A percentile compares a stretch with the other conserved stretches of the same genome.
Evolutionary conservation across 2,329 filamentous ascomycete genomes (phyloP).

Genomic region (Hypoxylon sp.): DNA sequence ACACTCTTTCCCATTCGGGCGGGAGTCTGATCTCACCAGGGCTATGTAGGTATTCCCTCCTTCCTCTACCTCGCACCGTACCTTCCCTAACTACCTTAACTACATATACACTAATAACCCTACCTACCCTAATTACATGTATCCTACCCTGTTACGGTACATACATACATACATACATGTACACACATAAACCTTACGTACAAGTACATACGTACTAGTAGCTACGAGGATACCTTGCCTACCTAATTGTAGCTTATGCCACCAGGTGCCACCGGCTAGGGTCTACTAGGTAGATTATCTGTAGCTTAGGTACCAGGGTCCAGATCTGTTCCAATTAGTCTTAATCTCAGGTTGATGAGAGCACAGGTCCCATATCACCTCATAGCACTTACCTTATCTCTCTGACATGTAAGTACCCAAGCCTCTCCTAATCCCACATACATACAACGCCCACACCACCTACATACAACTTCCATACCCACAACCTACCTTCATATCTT

Average conservation of each 20-base stretch:
- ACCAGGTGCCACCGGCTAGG: slow-evolving; percentile 33
- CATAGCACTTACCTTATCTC: slow-evolving; percentile 20
- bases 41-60: slow-evolving; percentile 3
- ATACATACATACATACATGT: not conserved
- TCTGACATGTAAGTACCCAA: slow-evolving; percentile 15
- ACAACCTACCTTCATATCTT: slow-evolving; percentile 22
- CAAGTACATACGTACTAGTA: slow-evolving; percentile 10
- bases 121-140: slow-evolving; percentile 3
- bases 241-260: slow-evolving; percentile 4
- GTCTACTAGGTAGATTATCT: slow-evolving; percentile 32
- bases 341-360: slow-evolving; percentile 44
- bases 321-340: slow-evolving; percentile 37
- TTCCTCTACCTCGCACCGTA: slow-evolving; percentile 1
- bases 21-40: slow-evolving; percentile 10
- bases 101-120: slow-evolving; percentile 1
- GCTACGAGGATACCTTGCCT: slow-evolving; percentile 26
- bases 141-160: no score
- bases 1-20: slow-evolving; percentile 17
- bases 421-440: slow-evolving; percentile 8
- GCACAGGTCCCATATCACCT: slow-evolving; percentile 28
- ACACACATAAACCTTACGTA: not conserved
- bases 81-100: slow-evolving; percentile 6
- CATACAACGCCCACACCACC: slow-evolving; percentile 9
- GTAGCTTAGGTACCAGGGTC: slow-evolving; percentile 35
- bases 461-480: slow-evolving; percentile 15